Conservation (phyloP, 192 early-diverging fungal genomes). For the Dispira parvispora region DNA sequence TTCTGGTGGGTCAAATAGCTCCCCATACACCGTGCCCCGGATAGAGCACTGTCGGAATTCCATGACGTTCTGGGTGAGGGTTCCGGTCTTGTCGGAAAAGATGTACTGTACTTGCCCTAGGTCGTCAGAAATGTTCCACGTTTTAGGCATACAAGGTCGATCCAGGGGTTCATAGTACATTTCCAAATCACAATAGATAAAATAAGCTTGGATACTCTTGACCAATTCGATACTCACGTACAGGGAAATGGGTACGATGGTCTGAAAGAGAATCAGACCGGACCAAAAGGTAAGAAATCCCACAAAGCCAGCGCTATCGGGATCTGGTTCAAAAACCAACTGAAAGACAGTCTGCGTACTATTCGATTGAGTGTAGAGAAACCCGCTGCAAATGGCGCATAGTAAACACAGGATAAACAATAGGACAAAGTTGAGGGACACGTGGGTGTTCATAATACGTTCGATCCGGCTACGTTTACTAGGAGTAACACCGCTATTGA, state of each 20-base stretch:
- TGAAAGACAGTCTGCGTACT: slow-evolving; percentile 28
- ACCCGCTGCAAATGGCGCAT: slow-evolving; percentile 42
- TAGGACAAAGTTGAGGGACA: slow-evolving; percentile 62
- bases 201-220: slow-evolving; percentile 79
- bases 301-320: slow-evolving; percentile 29
- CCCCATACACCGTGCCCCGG: slow-evolving; percentile 67
- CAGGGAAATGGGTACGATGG: slow-evolving; percentile 89
- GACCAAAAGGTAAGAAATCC: slow-evolving; percentile 67
- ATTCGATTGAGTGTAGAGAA: slow-evolving; percentile 34
- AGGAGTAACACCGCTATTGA: slow-evolving; percentile 85
- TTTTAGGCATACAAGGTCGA: slow-evolving; percentile 59
- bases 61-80: slow-evolving; percentile 94
- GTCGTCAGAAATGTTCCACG: slow-evolving; percentile 89
- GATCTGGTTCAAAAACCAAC: slow-evolving; percentile 25
- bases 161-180: slow-evolving; percentile 74
- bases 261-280: slow-evolving; percentile 81
- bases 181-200: slow-evolving; percentile 77
- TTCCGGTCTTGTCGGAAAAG: slow-evolving; percentile 96
- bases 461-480: slow-evolving; percentile 84
- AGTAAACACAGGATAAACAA: slow-evolving; percentile 57
- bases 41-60: slow-evolving; percentile 85
- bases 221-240: slow-evolving; percentile 89
- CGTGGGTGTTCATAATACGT: slow-evolving; percentile 80
- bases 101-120: slow-evolving; percentile 92
- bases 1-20: slow-evolving; percentile 21